phyloP scores from a whole-genome alignment of 2,329 filamentous ascomycete genomes.

The Stagonosporopsis vannaccii region DNA sequence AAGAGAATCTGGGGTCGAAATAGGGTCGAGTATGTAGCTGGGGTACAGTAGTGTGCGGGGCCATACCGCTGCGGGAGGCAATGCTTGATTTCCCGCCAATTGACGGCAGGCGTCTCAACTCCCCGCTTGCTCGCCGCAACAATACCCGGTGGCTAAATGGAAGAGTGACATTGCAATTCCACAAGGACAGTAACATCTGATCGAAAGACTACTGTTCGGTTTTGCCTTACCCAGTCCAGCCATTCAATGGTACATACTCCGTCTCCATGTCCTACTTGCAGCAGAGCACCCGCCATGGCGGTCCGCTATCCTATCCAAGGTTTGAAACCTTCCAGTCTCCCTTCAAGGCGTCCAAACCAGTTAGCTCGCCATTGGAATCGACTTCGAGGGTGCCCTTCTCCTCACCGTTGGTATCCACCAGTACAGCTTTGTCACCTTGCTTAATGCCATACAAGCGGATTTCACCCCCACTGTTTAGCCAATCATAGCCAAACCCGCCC shows the following conservation, averaged over 20 bases:
- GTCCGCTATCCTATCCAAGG: slow-evolving; percentile 28
- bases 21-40: slow-evolving; percentile 13
- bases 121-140: slow-evolving; percentile 4
- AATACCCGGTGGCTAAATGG: slow-evolving; percentile 17
- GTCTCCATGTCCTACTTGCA: slow-evolving; percentile 11
- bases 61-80: slow-evolving; percentile 16
- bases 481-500: slow-evolving; percentile 52
- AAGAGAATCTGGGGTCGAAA: slow-evolving; percentile 24
- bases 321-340: slow-evolving; percentile 48
- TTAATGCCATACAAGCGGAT: slow-evolving; percentile 50
- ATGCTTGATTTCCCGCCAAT: slow-evolving; percentile 36
- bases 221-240: slow-evolving; percentile 2
- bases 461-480: slow-evolving; percentile 49
- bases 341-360: slow-evolving; percentile 36
- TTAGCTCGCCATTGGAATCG: slow-evolving; percentile 36
- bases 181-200: slow-evolving; percentile 1
- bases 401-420: slow-evolving; percentile 47
- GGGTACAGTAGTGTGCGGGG: slow-evolving; percentile 32
- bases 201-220: background rate
- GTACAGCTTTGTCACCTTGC: slow-evolving; percentile 41
- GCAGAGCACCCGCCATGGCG: slow-evolving; percentile 4
- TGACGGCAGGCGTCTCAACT: background rate
- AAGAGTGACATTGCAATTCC: background rate
- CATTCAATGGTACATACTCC: background rate
- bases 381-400: slow-evolving; percentile 42